Percentiles rank a stretch among this genome's conserved stretches.
These are phyloP conservation scores for Salix exigua DNA, from an alignment of 345 rosid species.

Conservation along the genomic window DNA sequence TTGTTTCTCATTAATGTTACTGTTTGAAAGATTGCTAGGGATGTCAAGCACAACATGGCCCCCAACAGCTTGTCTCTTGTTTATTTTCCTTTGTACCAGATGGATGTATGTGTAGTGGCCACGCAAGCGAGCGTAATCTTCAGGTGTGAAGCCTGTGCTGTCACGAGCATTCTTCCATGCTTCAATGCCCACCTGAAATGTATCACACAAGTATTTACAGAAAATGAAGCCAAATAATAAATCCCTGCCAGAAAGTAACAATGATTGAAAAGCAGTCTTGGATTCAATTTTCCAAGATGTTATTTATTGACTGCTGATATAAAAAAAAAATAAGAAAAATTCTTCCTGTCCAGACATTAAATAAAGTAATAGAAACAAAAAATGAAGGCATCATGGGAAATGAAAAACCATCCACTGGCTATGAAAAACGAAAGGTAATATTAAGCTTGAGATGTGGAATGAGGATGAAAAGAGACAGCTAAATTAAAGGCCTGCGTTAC, in stretches of 20 bases:
- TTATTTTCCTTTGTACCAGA: slow-evolving; percentile 77
- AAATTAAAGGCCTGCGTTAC: background rate
- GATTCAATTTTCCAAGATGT: background rate
- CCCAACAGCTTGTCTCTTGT: slow-evolving; percentile 36
- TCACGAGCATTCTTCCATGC: slow-evolving; percentile 89
- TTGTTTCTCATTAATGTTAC: slow-evolving; percentile 38
- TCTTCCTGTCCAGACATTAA: background rate
- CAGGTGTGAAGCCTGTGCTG: slow-evolving; percentile 89
- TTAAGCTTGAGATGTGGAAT: background rate
- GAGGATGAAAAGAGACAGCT: background rate
- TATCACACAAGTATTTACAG: background rate
- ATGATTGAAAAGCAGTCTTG: background rate
- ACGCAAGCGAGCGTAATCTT: slow-evolving; percentile 92
- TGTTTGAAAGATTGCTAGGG: slow-evolving; percentile 29
- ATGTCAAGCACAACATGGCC: slow-evolving; percentile 66
- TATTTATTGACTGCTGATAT: background rate
- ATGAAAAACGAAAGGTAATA: background rate
- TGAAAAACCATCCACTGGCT: background rate
- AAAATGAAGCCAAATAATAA: background rate
- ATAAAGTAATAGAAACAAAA: background rate
- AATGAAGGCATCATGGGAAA: background rate
- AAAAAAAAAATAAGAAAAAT: background rate
- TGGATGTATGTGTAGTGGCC: slow-evolving; percentile 97
- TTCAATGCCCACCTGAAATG: slow-evolving; percentile 72
- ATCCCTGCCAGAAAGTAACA: background rate